Evolutionary conservation across 1,284 basidiomycete genomes (phyloP).

Genomic region (Puccinia polysora): DNA sequence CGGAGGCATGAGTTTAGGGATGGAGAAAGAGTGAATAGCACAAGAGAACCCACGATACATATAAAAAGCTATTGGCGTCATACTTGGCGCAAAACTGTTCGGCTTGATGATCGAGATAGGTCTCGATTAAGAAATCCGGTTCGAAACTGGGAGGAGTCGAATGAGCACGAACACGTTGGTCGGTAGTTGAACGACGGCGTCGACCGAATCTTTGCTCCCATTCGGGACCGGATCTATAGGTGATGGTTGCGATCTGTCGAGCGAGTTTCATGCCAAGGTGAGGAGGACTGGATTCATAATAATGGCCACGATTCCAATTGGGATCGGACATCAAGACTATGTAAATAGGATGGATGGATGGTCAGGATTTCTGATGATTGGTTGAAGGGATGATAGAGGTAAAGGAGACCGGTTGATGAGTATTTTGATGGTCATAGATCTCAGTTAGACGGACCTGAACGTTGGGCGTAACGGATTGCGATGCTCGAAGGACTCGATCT

Average conservation of each 20-base stretch:
- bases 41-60: conserved; percentile 58
- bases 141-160: conserved; percentile 61
- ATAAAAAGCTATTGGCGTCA: conserved; percentile 97
- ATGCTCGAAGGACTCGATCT: conserved; percentile 84
- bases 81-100: conserved; percentile 98
- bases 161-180: conserved; percentile 9
- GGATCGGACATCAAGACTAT: conserved; percentile 98
- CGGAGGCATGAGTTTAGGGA: not conserved
- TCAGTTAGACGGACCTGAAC: conserved; percentile 58
- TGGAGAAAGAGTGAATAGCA: not conserved
- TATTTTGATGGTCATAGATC: too few relatives aligned
- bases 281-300: conserved; percentile 81
- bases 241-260: conserved; percentile 97
- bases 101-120: conserved; percentile 95
- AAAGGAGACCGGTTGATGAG: too few relatives aligned
- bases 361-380: too few relatives aligned
- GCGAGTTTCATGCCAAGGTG: conserved; percentile 99
- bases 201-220: conserved; percentile 97
- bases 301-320: conserved; percentile 98
- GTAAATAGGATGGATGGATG: too few relatives aligned
- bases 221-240: conserved; percentile 96
- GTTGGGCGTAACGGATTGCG: conserved; percentile 90
- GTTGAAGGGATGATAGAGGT: too few relatives aligned
- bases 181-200: conserved; percentile 51
- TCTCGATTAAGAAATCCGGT: conserved; percentile 97